Evolutionary conservation across 257 asterid species (phyloP).

Genomic region (Thymus mandschuricus): DNA sequence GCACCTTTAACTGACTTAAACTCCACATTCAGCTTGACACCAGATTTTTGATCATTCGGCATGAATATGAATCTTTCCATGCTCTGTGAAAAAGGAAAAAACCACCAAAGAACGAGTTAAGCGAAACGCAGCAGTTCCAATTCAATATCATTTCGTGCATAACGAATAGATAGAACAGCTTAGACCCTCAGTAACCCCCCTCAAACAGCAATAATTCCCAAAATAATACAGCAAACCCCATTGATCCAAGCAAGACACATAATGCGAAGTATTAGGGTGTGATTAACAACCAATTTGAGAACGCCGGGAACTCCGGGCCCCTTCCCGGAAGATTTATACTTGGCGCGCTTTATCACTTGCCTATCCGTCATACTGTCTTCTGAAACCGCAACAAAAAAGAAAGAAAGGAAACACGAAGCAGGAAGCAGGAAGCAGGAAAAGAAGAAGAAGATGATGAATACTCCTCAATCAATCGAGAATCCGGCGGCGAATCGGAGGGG

Average conservation of each 20-base stretch:
- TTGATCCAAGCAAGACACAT: conserved; percentile 1
- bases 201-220: conserved; percentile 12
- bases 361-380: conserved; percentile 58
- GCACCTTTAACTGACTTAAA: conserved; percentile 78
- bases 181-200: not conserved
- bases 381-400: not conserved
- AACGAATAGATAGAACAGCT: not conserved
- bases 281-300: conserved; percentile 63
- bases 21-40: conserved; percentile 75
- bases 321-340: conserved; percentile 70
- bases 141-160: not conserved
- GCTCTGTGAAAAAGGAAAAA: conserved; percentile 46
- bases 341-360: conserved; percentile 75
- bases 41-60: conserved; percentile 74
- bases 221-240: conserved; percentile 11
- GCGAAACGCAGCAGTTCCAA: conserved; percentile 9
- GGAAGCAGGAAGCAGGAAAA: not conserved
- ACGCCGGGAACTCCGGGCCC: conserved; percentile 80
- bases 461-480: conserved; percentile 16
- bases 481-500: conserved; percentile 10
- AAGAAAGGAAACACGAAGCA: too few relatives aligned
- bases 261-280: conserved; percentile 21
- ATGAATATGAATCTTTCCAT: conserved; percentile 61
- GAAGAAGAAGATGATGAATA: too few relatives aligned
- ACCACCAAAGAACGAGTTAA: conserved; percentile 14